Base-by-base conservation (phyloP, 257 asterid species). In the Nicotiana knightiana region DNA sequence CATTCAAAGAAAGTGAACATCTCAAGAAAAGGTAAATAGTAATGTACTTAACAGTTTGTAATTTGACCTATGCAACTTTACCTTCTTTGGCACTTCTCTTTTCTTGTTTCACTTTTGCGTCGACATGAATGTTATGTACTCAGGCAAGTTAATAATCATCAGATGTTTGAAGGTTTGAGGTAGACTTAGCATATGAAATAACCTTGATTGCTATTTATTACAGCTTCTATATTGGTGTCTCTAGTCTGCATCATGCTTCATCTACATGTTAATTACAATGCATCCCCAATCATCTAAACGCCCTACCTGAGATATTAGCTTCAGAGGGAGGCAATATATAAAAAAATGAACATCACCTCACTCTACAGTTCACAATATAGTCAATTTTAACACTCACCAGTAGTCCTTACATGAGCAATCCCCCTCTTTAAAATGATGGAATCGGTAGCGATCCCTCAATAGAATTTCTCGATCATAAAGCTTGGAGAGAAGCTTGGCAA, bases 361-460 rank as follows among this genome's bases (percentile, higher is more conserved):
- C 28, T 53, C 39, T 51, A 15, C 53, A 28, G 28, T 18, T 57
- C 28, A 51, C 63, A 8, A 51, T 75, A 62, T 15, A 75, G 2
- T 75, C 24, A 75, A 51, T 16, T 75, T 37, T 51, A 81, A 10
- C 15, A 66, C 77, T 93, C 88, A 94, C 97, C 97, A 94, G 83
- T 90, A 93, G 70, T 90, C 94, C 91, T 65, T 87, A 73, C 94
- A 91, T 46, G 98, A 90, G 78, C 97, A 94, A 5, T 51, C 51
- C 15, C 98, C 95, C 80, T 68, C 91, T 73, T 85, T 84, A 64
- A 91, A 92, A 84, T 87, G 98, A 87, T 94, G 98, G 89, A 92
- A 94, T n/a, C 97, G 88, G 67, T 89, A 91, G 15, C 97, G 86
- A 70, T 94, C 98, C 82, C 97, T 90, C 85, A 94, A 63, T 84